These are phyloP conservation scores for Phytophthora sojae DNA, from an alignment of 352 stramenopile species.

Conservation along the genomic window DNA sequence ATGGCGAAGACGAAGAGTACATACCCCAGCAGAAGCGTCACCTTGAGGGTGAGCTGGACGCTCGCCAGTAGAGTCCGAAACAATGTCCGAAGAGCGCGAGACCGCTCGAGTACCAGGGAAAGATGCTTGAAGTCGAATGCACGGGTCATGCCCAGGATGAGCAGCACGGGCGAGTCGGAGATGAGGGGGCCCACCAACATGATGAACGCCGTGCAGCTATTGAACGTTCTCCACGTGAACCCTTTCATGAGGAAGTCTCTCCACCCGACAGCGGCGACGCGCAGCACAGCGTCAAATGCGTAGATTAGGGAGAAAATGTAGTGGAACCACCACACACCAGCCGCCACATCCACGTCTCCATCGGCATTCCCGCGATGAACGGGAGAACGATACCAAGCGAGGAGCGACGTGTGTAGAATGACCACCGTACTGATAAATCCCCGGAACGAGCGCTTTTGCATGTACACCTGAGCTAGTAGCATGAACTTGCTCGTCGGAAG, in stretches of 20 bases:
- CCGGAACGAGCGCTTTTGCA: slow-evolving; percentile 72
- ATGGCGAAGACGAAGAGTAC: slow-evolving; percentile 87
- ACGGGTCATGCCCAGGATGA: slow-evolving; percentile 81
- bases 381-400: slow-evolving; percentile 78
- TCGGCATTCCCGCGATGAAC: slow-evolving; percentile 47
- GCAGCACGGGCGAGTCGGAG: slow-evolving; percentile 62
- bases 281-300: slow-evolving; percentile 71
- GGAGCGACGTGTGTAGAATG: slow-evolving; percentile 72
- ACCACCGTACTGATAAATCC: slow-evolving; percentile 70
- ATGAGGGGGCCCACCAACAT: slow-evolving; percentile 79
- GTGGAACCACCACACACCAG: slow-evolving; percentile 76
- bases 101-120: slow-evolving; percentile 76
- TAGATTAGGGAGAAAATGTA: slow-evolving; percentile 87
- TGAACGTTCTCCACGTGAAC: slow-evolving; percentile 82
- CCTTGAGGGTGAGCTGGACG: slow-evolving; percentile 76
- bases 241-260: slow-evolving; percentile 87
- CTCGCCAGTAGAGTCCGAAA: slow-evolving; percentile 79
- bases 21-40: slow-evolving; percentile 83
- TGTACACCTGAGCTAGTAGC: slow-evolving; percentile 64
- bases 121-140: slow-evolving; percentile 89
- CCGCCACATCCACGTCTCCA: slow-evolving; percentile 38
- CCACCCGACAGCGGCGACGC: slow-evolving; percentile 78
- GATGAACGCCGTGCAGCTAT: slow-evolving; percentile 76
- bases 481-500: slow-evolving; percentile 67
- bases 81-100: slow-evolving; percentile 70